Conservation (phyloP, 352 stramenopile species). For the Blastocystis sp. region DNA sequence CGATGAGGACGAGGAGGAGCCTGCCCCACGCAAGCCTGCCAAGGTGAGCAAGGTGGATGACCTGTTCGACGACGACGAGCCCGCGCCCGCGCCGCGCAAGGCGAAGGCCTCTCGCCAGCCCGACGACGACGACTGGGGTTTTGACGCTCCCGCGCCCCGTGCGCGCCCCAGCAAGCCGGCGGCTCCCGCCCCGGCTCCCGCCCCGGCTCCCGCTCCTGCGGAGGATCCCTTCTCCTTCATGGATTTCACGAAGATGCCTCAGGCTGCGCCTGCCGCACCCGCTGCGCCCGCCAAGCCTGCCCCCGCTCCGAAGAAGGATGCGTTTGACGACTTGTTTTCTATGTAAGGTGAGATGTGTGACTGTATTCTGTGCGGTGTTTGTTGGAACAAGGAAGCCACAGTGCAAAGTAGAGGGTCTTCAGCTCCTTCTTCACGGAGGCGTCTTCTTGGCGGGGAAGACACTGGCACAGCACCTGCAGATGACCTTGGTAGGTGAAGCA, state of each 20-base stretch:
- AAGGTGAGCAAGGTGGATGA: conserved; percentile 30
- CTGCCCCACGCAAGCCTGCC: conserved; percentile 4
- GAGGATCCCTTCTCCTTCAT: conserved; percentile 50
- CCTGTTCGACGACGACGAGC: conserved; percentile 32
- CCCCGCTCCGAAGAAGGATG: conserved; percentile 62
- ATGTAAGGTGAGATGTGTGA: conserved; percentile 46
- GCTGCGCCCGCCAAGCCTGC: conserved; percentile 19
- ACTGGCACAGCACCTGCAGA: background rate
- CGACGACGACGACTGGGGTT: background rate
- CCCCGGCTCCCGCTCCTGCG: background rate
- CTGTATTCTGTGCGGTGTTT: background rate
- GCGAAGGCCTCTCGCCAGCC: conserved; percentile 15
- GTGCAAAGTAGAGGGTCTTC: background rate
- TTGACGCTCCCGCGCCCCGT: background rate
- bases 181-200: background rate
- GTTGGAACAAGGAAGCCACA: background rate
- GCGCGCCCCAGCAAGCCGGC: background rate
- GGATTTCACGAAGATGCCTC: conserved; percentile 18
- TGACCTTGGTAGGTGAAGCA: background rate
- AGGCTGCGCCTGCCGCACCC: conserved; percentile 7
- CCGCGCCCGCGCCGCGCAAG: background rate
- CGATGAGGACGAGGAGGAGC: conserved; percentile 7
- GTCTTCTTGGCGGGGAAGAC: background rate
- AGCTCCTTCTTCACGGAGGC: background rate
- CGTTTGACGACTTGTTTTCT: conserved; percentile 64